A percentile compares a stretch with the other conserved stretches of the same genome.
These are phyloP conservation scores for Malassezia globosa DNA, from an alignment of 1,284 basidiomycete species.

Conservation along the genomic window DNA sequence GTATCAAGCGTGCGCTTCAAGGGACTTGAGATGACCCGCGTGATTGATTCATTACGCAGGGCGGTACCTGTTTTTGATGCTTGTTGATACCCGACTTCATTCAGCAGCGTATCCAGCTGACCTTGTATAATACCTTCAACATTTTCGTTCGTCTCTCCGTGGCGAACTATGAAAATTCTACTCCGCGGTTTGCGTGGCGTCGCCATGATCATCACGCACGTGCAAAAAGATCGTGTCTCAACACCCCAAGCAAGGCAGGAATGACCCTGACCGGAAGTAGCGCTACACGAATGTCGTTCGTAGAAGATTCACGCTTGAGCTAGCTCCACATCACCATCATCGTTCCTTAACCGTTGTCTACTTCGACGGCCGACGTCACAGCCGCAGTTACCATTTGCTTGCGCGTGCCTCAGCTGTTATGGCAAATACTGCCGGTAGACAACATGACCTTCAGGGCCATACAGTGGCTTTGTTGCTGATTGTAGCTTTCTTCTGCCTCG, in stretches of 20 bases:
- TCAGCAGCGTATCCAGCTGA: conserved; percentile 41
- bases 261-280: too few relatives aligned
- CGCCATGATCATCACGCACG: not conserved
- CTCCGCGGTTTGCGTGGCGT: not conserved
- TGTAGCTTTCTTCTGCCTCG: conserved; percentile 12
- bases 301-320: too few relatives aligned
- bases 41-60: conserved; percentile 23
- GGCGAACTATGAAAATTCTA: conserved; percentile 35
- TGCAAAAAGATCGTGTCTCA: too few relatives aligned
- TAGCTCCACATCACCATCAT: not conserved
- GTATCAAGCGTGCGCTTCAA: conserved; percentile 26
- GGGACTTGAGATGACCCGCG: conserved; percentile 35
- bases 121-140: conserved; percentile 42
- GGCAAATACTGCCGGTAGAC: conserved; percentile 1
- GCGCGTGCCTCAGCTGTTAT: not conserved
- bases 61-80: conserved; percentile 27
- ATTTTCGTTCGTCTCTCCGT: conserved; percentile 43
- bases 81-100: conserved; percentile 28
- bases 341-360: not conserved
- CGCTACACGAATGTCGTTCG: too few relatives aligned
- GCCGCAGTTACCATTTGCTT: not conserved
- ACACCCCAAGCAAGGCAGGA: not conserved
- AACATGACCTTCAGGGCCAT: conserved; percentile 11
- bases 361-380: not conserved
- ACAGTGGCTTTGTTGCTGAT: conserved; percentile 9